Conservation (phyloP, 306 rosid species). For the Medicago truncatula region DNA sequence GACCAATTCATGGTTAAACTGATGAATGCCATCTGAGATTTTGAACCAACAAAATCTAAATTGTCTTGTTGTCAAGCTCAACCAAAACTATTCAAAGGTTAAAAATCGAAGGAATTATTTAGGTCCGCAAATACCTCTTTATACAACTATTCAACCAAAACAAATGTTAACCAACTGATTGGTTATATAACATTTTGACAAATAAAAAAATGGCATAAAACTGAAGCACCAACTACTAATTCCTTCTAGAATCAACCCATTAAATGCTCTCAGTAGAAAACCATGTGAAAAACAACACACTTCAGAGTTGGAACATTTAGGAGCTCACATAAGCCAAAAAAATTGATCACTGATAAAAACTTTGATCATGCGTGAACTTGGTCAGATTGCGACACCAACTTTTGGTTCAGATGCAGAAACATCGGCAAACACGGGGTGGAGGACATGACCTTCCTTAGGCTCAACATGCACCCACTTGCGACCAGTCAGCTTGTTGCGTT, state of each 20-base stretch:
- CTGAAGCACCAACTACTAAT: not conserved
- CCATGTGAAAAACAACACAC: not conserved
- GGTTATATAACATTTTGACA: not conserved
- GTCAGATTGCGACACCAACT: slow-evolving; percentile 44
- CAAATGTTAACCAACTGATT: not conserved
- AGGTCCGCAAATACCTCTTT: not conserved
- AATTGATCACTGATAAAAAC: not conserved
- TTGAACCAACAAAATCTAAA: no score
- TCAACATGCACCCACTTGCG: slow-evolving; percentile 84
- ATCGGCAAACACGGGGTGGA: slow-evolving; percentile 73
- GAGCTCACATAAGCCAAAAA: slow-evolving; percentile 17
- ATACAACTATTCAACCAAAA: slow-evolving; percentile 6
- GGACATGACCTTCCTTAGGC: slow-evolving; percentile 88
- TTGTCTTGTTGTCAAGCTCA: not conserved
- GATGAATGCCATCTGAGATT: no score
- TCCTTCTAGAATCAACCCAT: not conserved
- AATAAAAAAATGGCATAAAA: not conserved
- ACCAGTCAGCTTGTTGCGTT: slow-evolving; percentile 74
- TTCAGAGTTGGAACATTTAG: not conserved
- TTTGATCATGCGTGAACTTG: slow-evolving; percentile 2
- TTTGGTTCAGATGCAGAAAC: slow-evolving; percentile 47
- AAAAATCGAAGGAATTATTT: not conserved
- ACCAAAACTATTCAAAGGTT: no score
- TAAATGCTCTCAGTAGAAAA: not conserved
- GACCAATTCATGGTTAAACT: no score